phyloP scores from a whole-genome alignment of 2,329 filamentous ascomycete genomes.

The Fusarium sacchari region DNA sequence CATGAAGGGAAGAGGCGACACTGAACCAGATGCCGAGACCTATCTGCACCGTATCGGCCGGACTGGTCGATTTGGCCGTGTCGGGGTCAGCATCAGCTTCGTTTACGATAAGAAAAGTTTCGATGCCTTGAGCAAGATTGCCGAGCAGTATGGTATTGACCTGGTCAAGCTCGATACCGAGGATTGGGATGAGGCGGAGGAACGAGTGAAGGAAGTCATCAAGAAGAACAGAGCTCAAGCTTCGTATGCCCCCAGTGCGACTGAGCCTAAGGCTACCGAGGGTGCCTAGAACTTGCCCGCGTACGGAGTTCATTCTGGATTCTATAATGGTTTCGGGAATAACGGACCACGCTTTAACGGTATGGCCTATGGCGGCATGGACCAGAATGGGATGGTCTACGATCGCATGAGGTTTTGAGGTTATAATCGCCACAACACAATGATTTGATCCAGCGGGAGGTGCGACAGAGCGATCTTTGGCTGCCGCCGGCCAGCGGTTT shows the following conservation, averaged over 20 bases:
- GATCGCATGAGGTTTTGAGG: conserved; percentile 16
- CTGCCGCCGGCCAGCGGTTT: not conserved
- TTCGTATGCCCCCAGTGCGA: conserved; percentile 60
- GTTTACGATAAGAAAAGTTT: conserved; percentile 88
- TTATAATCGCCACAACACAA: not conserved
- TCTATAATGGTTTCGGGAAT: conserved; percentile 4
- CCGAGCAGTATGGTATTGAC: conserved; percentile 80
- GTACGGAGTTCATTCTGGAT: conserved; percentile 13
- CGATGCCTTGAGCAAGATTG: conserved; percentile 81
- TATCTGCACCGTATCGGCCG: conserved; percentile 98
- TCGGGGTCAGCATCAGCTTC: conserved; percentile 95
- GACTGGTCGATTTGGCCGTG: conserved; percentile 94
- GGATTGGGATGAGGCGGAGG: conserved; percentile 92
- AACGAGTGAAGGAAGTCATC: conserved; percentile 82
- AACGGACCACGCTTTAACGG: conserved; percentile 15
- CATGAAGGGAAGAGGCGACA: conserved; percentile 78
- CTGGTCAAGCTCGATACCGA: conserved; percentile 83
- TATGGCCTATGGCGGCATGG: conserved; percentile 4
- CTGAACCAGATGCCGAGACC: conserved; percentile 90
- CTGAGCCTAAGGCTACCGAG: conserved; percentile 47
- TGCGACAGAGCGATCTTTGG: not conserved
- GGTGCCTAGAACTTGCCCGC: conserved; percentile 45
- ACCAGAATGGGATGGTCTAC: not conserved
- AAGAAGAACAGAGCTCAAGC: conserved; percentile 73
- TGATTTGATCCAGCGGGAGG: not conserved